These are phyloP conservation scores for Coffea eugenioides DNA, from an alignment of 257 asterid species.

Conservation along the genomic window DNA sequence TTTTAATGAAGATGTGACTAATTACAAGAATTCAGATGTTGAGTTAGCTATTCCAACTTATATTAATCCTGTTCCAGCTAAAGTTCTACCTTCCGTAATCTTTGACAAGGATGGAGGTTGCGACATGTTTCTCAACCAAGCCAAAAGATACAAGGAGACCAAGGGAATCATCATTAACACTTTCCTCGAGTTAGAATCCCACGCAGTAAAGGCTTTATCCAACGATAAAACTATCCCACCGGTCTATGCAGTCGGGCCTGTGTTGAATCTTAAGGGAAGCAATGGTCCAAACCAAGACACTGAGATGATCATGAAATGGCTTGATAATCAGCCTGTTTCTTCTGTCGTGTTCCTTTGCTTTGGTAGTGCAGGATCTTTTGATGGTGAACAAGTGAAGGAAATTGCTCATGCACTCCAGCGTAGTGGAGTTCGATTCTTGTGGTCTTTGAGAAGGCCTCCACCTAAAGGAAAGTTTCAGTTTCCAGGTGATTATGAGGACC, in stretches of 20 bases:
- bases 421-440: background rate
- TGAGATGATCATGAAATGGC: conserved; percentile 30
- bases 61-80: background rate
- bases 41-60: background rate
- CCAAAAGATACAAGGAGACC: conserved; percentile 8
- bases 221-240: conserved; percentile 27
- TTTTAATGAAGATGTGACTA: conserved; percentile 3
- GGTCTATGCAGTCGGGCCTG: conserved; percentile 37
- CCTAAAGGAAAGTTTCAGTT: background rate
- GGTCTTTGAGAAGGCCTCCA: background rate
- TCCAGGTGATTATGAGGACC: conserved; percentile 11
- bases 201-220: conserved; percentile 24
- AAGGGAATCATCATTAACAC: conserved; percentile 26
- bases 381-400: background rate
- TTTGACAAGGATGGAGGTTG: conserved; percentile 4
- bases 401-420: background rate
- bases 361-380: conserved; percentile 24
- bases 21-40: conserved; percentile 1
- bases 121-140: conserved; percentile 3
- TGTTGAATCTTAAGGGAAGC: background rate
- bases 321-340: conserved; percentile 8
- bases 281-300: background rate
- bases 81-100: background rate
- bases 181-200: conserved; percentile 29
- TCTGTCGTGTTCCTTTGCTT: conserved; percentile 32